Conservation (phyloP, 1,139 yeast genomes). For the Yamadazyma sp. region DNA sequence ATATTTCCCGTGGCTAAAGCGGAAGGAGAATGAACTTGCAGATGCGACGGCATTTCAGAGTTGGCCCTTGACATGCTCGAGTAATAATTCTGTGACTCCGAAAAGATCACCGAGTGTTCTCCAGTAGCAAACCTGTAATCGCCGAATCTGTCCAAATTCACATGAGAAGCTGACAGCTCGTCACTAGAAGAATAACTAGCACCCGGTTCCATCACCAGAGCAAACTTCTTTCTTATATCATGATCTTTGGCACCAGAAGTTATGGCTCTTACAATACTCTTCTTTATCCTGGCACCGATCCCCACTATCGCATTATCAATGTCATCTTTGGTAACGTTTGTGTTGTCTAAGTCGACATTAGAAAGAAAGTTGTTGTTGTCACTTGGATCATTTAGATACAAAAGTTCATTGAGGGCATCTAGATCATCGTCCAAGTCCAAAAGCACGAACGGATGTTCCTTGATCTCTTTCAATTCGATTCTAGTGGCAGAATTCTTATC, state of each 20-base stretch:
- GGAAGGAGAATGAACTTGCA: slow-evolving; percentile 10
- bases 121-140: slow-evolving; percentile 12
- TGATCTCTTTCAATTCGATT: slow-evolving; percentile 70
- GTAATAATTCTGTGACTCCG: slow-evolving; percentile 25
- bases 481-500: slow-evolving; percentile 72
- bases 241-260: slow-evolving; percentile 30
- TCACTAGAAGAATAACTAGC: slow-evolving; percentile 34
- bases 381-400: slow-evolving; percentile 28
- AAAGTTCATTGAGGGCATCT: slow-evolving; percentile 38
- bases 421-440: slow-evolving; percentile 55
- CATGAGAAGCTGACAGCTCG: slow-evolving; percentile 26
- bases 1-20: slow-evolving; percentile 4
- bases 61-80: slow-evolving; percentile 7
- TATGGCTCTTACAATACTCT: slow-evolving; percentile 58
- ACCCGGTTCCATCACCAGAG: slow-evolving; percentile 24
- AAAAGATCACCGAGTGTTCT: slow-evolving; percentile 36
- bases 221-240: slow-evolving; percentile 26
- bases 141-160: too few relatives aligned
- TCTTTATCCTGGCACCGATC: slow-evolving; percentile 64
- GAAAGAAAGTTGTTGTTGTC: slow-evolving; percentile 8
- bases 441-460: slow-evolving; percentile 74
- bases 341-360: slow-evolving; percentile 8
- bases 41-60: neutral
- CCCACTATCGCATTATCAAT: slow-evolving; percentile 76
- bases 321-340: slow-evolving; percentile 16